Percentiles rank a stretch among this genome's conserved stretches.
phyloP scores from a whole-genome alignment of 2,329 filamentous ascomycete genomes.

The Aspergillus ustus region DNA sequence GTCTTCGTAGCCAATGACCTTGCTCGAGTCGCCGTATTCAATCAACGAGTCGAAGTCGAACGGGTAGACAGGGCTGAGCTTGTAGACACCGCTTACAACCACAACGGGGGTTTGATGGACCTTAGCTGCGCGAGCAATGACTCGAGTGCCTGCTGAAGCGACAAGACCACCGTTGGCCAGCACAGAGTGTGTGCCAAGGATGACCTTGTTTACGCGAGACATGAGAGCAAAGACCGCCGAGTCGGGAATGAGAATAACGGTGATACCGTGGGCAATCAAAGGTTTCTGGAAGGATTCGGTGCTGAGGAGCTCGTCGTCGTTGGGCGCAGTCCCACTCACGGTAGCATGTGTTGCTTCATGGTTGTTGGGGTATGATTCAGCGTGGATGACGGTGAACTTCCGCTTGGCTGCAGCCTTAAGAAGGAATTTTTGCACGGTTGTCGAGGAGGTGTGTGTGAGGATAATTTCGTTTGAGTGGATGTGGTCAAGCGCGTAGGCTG shows the following conservation, averaged over 20 bases:
- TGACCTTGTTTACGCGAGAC: conserved; percentile 93
- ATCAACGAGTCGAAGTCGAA: conserved; percentile 81
- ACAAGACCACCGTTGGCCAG: conserved; percentile 87
- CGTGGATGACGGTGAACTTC: conserved; percentile 88
- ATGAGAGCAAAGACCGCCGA: conserved; percentile 90
- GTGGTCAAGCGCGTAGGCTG: conserved; percentile 83
- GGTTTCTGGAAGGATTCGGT: conserved; percentile 72
- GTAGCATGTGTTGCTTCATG: conserved; percentile 66
- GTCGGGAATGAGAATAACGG: conserved; percentile 82
- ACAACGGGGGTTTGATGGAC: conserved; percentile 83
- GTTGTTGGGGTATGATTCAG: conserved; percentile 73
- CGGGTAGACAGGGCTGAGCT: conserved; percentile 86
- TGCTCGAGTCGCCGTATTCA: conserved; percentile 82
- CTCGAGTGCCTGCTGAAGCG: conserved; percentile 79
- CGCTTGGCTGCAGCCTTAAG: conserved; percentile 85
- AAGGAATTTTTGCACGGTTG: conserved; percentile 87
- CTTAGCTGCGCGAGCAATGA: conserved; percentile 83
- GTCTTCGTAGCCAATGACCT: conserved; percentile 76
- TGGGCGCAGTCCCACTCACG: conserved; percentile 58
- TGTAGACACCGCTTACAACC: conserved; percentile 89
- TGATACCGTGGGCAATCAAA: conserved; percentile 75
- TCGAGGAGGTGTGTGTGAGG: conserved; percentile 83
- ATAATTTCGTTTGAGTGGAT: conserved; percentile 94
- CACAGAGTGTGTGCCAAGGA: conserved; percentile 84
- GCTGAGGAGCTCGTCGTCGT: conserved; percentile 54